Base-by-base conservation (phyloP, 768 basidiomycete genomes). In the Lepiota subincarnata region DNA sequence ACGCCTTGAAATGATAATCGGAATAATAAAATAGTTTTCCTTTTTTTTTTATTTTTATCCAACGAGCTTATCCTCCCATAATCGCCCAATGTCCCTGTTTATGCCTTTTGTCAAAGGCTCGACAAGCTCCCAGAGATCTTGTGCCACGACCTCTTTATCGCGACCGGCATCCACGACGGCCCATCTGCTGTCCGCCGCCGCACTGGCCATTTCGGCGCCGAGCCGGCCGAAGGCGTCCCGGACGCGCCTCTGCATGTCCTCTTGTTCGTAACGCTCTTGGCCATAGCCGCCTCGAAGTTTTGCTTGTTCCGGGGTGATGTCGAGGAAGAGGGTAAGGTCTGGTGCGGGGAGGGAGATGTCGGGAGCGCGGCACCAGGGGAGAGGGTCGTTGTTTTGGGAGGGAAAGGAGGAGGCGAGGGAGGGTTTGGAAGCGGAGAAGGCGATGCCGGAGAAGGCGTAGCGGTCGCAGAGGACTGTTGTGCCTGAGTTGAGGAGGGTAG, bases 391-490 rank as follows among this genome's bases (percentile, higher is more conserved):
- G 47, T 47, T 8, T 28, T 34, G 16, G 57, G 18, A 2, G 49
- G 40, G 31, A 14, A 28, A 38, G 12, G 42, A 31, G 13, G 26
- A 31, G 34, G 22, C 39, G 31, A 44, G 52, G 54, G 53, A 42
- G 11, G 64, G 74, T 59, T 87, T 86, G 14, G 84, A 75, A 1
- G 80, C 77, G 12, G 86, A 87, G 67, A 98, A 98, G 1, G 92
- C 94, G 58, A 94, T 86, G 0, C 96, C 96, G 2, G 95, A 98
- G 70, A 98, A 98, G 1, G 94, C 91, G 66, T 98, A 99, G 39
- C 97, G 80, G 66, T 98, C 96, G 62, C 90, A 92, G 41, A 99
- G 70, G 63, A 99, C 73, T 0, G 82, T 80, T 3, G 82, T 87
- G 0, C 93, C 92, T 0, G 73, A 63, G 0, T 67, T 67, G 2